Base-by-base conservation (phyloP, 768 basidiomycete genomes). In the Crepidotus variabilis region DNA sequence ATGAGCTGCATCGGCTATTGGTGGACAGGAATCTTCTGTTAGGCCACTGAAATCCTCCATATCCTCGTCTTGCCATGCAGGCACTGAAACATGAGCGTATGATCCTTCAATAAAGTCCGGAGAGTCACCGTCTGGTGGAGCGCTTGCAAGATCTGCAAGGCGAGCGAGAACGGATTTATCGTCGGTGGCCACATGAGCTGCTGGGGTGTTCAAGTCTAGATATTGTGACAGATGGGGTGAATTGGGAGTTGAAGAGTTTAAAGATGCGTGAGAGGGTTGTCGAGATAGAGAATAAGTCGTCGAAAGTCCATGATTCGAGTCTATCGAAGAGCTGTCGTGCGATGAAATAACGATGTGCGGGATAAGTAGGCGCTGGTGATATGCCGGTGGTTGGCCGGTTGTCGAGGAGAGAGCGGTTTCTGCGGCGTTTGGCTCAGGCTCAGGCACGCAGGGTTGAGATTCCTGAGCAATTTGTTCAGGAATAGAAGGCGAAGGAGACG, bases 171-270 rank as follows among this genome's bases (percentile, higher is more conserved):
- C 59, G 0, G 71, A 64, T 64, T 87, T 87, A 67, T 87, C 86
- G 64, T 87, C 86, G 1, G 78, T 85, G 16, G 86, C 85, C 48
- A 87, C 72, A 63, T 87, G 85, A n/a, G 81, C 70, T 50, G 70
- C 70, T 21, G 66, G 35, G 13, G 69, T 63, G 14, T 69, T 63
- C 14, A 61, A 33, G 13, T 39, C 18, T 65, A 64, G 28, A 64
- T 62, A 3, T 60, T 59, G 62, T 6, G 53, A 49, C 23, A 51
- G 36, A 6, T 52, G 47, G 21, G 57, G 52, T 49, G 57, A 32
- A 47, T 61, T 49, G 2, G 55, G 48, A 22, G 61, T 50, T 34
- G 55, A 57, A 10, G 62, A 47, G 50, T 50, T 50, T 34, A 57
- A 46, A 13, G 67, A 60, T 13, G 65, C 55, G 51, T 64, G 63